Evolutionary conservation across 257 asterid species (phyloP), one percentile per base, ranked within the genome.

Genomic region (Ilex aquifolium): DNA sequence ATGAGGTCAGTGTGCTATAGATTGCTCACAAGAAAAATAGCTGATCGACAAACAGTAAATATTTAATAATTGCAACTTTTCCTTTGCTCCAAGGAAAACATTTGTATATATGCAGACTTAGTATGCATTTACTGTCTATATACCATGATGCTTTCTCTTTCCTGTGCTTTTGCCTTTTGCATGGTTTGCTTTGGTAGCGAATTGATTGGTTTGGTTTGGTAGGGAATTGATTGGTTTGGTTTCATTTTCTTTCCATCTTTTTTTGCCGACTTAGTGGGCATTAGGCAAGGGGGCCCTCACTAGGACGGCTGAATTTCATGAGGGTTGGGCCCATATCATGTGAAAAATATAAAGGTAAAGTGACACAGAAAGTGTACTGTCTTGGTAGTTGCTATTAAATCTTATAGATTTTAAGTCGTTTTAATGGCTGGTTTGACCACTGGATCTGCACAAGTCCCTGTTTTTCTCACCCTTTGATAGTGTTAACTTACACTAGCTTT

Each of bases 121-220:
- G n/a, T n/a, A n/a, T n/a, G n/a, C n/a, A n/a, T 21, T 21, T 21
- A 21, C 27, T 21, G 27, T 21, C 27, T 21, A 1, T 21, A 21
- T 0, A 21, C 27, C 1, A 21, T 21, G 42, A 2, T 36, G 42
- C 42, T 62, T 65, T 62, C 56, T 42, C 76, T 16, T 56, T 70
- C 61, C 57, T 56, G 40, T 68, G 60, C 65, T 65, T 65, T 69
- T 69, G 31, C 53, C 63, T 68, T 62, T 81, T 57, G 68, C 72
- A 32, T 65, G 70, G 75, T 63, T 66, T 39, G 62, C 76, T 71
- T 77, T 15, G 76, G 78, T 68, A 67, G 6, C 46, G 53, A 71
- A 74, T 77, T 75, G 69, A 70, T 80, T 80, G 75, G 63, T 63
- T 66, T 39, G 62, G 77, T 71, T 77, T 15, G 76, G 78, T 68